Evolutionary conservation across 1,284 basidiomycete species (phyloP), one percentile per base, ranked within the genome.

Genomic region (Phellopilus nigrolimitatus): DNA sequence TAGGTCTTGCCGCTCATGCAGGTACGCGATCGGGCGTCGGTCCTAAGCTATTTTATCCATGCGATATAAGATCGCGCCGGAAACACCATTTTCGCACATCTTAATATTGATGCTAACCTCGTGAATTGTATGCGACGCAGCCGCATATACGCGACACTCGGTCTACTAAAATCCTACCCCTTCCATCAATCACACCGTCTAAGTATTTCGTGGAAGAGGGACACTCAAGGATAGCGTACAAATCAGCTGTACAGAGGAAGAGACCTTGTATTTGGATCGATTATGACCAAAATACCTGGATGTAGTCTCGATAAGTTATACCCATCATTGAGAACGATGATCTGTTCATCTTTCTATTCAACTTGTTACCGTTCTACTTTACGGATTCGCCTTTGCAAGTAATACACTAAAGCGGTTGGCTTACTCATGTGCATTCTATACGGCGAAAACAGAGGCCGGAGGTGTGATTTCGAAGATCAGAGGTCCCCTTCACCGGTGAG

Each of bases 391-490:
- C n/a, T n/a, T n/a, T n/a, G n/a, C n/a, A n/a, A n/a, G n/a, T n/a
- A n/a, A n/a, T n/a, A n/a, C n/a, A n/a, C n/a, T n/a, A n/a, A n/a
- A n/a, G n/a, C n/a, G n/a, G n/a, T n/a, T n/a, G n/a, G n/a, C n/a
- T n/a, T 37, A 37, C 34, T 37, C 7, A 3, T 37, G 34, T 13
- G 8, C n/a, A 15, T n/a, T 37, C 34, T 37, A 37, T 37, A 37
- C 49, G 49, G 49, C 31, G 31, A 36, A 38, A 44, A n/a, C 34
- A 43, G 34, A 38, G 31, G n/a, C 49, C 49, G 49, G 45, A 24
- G 22, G 9, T 51, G 49, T 40, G 49, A 51, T 44, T 44, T 44
- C 41, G 49, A 51, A 51, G 49, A 24, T 38, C 15, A 19, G 22
- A 31, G 24, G 3, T 3, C 9, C 37, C 34, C 19, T 45, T 43